Conservation (phyloP, 2,329 filamentous ascomycete genomes). For the Knufia fluminis region DNA sequence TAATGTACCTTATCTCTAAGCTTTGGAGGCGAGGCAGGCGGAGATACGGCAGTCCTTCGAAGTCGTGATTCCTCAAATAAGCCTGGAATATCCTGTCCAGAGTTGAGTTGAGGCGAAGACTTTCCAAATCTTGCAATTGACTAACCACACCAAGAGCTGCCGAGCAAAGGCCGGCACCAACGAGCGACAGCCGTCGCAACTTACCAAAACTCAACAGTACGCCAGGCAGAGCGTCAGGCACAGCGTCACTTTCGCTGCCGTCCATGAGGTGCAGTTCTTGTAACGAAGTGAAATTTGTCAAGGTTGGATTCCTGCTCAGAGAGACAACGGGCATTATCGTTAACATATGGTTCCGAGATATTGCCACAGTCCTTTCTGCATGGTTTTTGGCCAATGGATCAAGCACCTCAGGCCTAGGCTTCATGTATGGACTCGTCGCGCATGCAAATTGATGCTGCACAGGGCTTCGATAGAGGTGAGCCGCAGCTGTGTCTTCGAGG, state of each 20-base stretch:
- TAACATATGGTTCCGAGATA: not conserved
- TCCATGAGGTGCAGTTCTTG: slow-evolving; percentile 5
- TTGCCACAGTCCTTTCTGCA: not conserved
- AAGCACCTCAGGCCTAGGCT: not conserved
- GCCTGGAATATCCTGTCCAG: slow-evolving; percentile 7
- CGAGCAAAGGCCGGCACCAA: not conserved
- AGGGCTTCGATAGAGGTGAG: not conserved
- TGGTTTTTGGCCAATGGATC: not conserved
- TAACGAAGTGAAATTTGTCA: not conserved
- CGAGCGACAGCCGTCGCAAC: slow-evolving; percentile 3
- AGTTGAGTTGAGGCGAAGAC: slow-evolving; percentile 4
- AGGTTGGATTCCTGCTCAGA: not conserved
- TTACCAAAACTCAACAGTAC: not conserved
- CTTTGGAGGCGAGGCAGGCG: slow-evolving; percentile 13
- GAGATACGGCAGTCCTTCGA: slow-evolving; percentile 8
- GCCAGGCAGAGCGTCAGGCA: not conserved
- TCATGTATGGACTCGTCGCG: not conserved
- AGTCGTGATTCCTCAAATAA: slow-evolving; percentile 6
- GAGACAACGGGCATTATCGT: not conserved
- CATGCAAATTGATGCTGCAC: slow-evolving; percentile 2
- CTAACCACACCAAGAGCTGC: not conserved
- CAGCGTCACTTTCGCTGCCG: not conserved
- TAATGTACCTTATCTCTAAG: slow-evolving; percentile 21
- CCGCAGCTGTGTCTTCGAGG: not conserved
- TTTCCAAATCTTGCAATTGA: slow-evolving; percentile 1